phyloP scores from a whole-genome alignment of 208 protist genomes.

The Leishmania guyanensis region DNA sequence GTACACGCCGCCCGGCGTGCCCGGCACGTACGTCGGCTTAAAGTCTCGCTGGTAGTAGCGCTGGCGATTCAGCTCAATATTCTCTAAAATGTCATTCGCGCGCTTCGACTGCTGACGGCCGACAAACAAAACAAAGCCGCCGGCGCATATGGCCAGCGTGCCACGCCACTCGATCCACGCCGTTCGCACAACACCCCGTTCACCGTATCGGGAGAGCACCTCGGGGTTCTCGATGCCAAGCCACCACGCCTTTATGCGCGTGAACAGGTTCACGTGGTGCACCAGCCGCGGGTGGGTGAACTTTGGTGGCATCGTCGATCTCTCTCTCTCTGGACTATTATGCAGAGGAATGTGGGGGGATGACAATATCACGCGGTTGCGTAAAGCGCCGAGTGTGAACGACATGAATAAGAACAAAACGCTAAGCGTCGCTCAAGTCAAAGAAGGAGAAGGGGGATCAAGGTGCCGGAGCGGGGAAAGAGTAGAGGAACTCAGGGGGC shows the following conservation, averaged over 20 bases:
- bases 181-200: constrained; percentile 55
- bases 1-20: constrained; percentile 66
- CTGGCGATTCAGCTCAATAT: constrained; percentile 85
- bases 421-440: neutral
- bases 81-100: constrained; percentile 83
- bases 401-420: neutral
- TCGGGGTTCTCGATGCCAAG: constrained; percentile 69
- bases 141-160: constrained; percentile 52
- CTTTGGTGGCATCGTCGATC: constrained; percentile 39
- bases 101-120: constrained; percentile 55
- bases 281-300: constrained; percentile 30
- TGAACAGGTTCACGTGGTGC: constrained; percentile 60
- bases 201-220: constrained; percentile 67
- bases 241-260: constrained; percentile 76
- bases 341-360: neutral
- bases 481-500: neutral
- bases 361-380: neutral
- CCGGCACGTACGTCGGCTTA: constrained; percentile 63
- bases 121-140: constrained; percentile 42
- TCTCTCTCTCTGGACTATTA: neutral
- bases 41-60: constrained; percentile 77
- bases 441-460: neutral
- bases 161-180: constrained; percentile 83
- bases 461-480: neutral
- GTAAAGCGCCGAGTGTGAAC: neutral